A percentile compares a stretch with the other conserved stretches of the same genome.
Conservation (phyloP, 768 basidiomycete genomes). For the Suillus bovinus region DNA sequence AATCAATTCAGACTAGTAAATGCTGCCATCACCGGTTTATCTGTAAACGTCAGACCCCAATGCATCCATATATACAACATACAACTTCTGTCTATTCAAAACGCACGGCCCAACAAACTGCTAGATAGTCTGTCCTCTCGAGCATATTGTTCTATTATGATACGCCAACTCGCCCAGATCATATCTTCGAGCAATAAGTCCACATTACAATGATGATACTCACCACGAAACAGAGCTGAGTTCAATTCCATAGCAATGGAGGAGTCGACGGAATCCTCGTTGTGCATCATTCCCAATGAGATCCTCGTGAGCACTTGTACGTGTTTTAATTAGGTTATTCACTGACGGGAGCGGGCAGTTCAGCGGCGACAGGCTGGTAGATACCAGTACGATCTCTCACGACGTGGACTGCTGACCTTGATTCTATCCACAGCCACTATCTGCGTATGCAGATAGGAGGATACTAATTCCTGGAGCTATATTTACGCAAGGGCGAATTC, state of each 20-base stretch:
- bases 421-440: conserved; percentile 40
- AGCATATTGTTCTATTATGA: conserved; percentile 63
- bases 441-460: conserved; percentile 48
- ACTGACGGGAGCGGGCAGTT: not conserved
- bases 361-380: not conserved
- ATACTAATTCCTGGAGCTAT: conserved; percentile 48
- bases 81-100: conserved; percentile 32
- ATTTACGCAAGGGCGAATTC: conserved; percentile 44
- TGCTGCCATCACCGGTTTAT: not conserved
- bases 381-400: conserved; percentile 38
- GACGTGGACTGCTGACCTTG: conserved; percentile 52
- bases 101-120: not conserved
- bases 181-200: conserved; percentile 35
- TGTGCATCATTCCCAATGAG: not conserved
- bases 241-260: not conserved
- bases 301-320: not conserved
- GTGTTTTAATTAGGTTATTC: not conserved
- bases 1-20: not conserved
- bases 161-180: conserved; percentile 31
- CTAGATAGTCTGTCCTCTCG: conserved; percentile 11
- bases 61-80: conserved; percentile 36
- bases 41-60: not conserved
- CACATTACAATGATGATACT: not conserved
- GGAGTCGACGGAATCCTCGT: not conserved
- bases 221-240: not conserved